Conservation (phyloP, 2,329 filamentous ascomycete species). For the Xylaria hypoxylon region DNA sequence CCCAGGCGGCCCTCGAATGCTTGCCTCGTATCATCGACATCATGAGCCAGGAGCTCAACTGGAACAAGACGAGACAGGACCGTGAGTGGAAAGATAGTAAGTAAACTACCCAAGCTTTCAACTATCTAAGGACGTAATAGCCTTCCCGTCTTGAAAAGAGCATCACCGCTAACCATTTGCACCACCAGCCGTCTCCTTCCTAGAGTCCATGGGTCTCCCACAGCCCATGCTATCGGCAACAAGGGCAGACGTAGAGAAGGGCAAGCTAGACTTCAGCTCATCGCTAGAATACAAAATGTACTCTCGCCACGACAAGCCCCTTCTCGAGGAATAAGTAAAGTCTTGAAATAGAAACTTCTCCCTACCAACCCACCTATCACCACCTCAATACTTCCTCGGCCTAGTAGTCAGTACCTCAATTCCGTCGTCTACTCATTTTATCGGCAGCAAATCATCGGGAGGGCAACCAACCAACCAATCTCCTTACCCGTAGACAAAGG, state of each 20-base stretch:
- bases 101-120: constrained; percentile 46
- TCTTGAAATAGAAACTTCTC: neutral
- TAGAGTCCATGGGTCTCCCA: constrained; percentile 75
- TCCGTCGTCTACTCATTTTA: neutral
- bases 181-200: constrained; percentile 64
- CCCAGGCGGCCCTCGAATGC: constrained; percentile 88
- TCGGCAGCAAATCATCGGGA: neutral
- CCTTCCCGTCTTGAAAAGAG: constrained; percentile 10
- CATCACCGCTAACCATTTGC: constrained; percentile 23
- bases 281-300: constrained; percentile 72
- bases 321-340: constrained; percentile 52
- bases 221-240: constrained; percentile 68
- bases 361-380: neutral
- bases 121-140: neutral
- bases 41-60: constrained; percentile 85
- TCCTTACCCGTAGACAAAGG: neutral
- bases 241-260: constrained; percentile 69
- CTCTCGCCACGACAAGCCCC: constrained; percentile 66
- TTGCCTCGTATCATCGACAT: constrained; percentile 88
- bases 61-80: constrained; percentile 79
- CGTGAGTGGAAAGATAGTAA: constrained; percentile 82
- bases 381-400: neutral
- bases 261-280: constrained; percentile 68
- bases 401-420: neutral
- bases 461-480: neutral